These are phyloP conservation scores for Cyberlindnera nakhonratchasimensis DNA, from an alignment of 805 yeast genomes.

Conservation along the genomic window DNA sequence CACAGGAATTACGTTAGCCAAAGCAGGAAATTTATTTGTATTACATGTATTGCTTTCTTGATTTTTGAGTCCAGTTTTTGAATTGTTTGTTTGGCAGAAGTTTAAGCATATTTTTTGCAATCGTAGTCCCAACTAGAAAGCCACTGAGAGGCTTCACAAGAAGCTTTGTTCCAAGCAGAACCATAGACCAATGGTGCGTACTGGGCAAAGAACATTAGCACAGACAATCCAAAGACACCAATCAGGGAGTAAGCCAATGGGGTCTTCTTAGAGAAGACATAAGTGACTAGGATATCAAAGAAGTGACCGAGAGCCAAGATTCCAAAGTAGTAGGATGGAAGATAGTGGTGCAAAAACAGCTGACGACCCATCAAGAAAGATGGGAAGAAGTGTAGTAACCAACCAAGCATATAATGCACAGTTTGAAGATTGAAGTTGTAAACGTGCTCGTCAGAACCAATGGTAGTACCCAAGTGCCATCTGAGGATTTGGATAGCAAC, in stretches of 20 bases:
- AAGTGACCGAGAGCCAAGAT: conserved; percentile 71
- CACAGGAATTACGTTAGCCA: no score
- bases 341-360: conserved; percentile 87
- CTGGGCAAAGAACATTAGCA: conserved; percentile 52
- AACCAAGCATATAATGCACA: conserved; percentile 62
- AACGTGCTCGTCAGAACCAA: conserved; percentile 50
- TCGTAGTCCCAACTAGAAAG: conserved; percentile 82
- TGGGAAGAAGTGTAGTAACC: conserved; percentile 69
- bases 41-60: conserved; percentile 1
- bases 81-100: neutral
- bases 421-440: conserved; percentile 64
- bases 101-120: conserved; percentile 49
- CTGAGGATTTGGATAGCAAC: conserved; percentile 42
- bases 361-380: conserved; percentile 90
- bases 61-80: neutral
- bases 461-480: conserved; percentile 61
- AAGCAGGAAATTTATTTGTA: no score
- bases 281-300: conserved; percentile 49
- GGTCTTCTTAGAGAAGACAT: conserved; percentile 41
- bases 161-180: conserved; percentile 66
- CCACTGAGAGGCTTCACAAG: conserved; percentile 61
- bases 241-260: conserved; percentile 41
- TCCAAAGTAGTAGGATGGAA: conserved; percentile 90
- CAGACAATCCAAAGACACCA: conserved; percentile 44
- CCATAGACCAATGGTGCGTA: conserved; percentile 80